phyloP scores from a whole-genome alignment of 495 filamentous ascomycete genomes.

The Aspergillus nidulans region DNA sequence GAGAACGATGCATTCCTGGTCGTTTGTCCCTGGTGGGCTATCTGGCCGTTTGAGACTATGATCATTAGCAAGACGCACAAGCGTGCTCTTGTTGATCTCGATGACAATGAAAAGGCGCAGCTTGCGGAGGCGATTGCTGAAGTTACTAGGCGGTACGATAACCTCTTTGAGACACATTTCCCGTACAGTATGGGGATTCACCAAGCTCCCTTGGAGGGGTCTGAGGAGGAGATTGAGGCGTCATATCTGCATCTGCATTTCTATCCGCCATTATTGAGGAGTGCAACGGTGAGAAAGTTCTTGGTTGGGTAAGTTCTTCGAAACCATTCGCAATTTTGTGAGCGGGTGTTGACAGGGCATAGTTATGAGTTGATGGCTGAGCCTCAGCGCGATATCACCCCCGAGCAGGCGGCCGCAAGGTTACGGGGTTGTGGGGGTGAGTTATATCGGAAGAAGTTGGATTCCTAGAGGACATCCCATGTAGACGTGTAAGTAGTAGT shows the following conservation, averaged over 20 bases:
- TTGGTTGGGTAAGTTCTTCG: constrained; percentile 64
- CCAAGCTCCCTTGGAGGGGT: constrained; percentile 87
- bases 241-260: constrained; percentile 96
- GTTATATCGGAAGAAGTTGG: constrained; percentile 71
- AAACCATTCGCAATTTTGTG: neutral
- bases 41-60: constrained; percentile 97
- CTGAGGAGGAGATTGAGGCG: constrained; percentile 73
- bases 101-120: constrained; percentile 56
- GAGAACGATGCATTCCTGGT: constrained; percentile 79
- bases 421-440: constrained; percentile 72
- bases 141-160: constrained; percentile 87
- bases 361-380: constrained; percentile 92
- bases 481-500: constrained; percentile 5
- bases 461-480: neutral
- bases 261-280: constrained; percentile 88
- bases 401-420: constrained; percentile 84
- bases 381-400: constrained; percentile 95
- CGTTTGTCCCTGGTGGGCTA: constrained; percentile 93
- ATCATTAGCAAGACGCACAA: constrained; percentile 78
- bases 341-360: constrained; percentile 15
- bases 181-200: constrained; percentile 94
- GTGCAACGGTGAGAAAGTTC: constrained; percentile 93
- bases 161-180: constrained; percentile 93
- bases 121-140: constrained; percentile 83
- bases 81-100: constrained; percentile 75